Percentiles rank a stretch among this genome's conserved stretches.
phyloP scores from a whole-genome alignment of 495 filamentous ascomycete genomes.

The Glonium stellatum region DNA sequence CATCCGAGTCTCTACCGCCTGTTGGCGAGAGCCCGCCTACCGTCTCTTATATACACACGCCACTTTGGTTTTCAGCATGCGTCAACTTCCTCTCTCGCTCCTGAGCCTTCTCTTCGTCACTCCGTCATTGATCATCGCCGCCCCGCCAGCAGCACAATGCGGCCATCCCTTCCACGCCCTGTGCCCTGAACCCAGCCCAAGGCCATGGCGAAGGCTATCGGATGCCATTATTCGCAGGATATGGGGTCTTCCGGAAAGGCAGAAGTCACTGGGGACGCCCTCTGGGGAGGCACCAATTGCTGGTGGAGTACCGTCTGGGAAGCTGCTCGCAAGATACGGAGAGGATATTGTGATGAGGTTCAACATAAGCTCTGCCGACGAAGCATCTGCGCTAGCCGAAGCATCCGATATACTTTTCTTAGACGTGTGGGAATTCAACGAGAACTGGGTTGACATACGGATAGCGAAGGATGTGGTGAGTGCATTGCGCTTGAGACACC shows the following conservation, averaged over 20 bases:
- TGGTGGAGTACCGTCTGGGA: constrained; percentile 17
- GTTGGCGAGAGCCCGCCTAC: constrained; percentile 3
- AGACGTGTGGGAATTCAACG: constrained; percentile 83
- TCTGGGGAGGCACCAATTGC: not conserved
- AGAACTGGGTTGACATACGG: constrained; percentile 81
- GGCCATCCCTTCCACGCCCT: not conserved
- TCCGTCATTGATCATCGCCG: constrained; percentile 20
- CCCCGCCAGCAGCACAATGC: constrained; percentile 17
- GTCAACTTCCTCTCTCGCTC: constrained; percentile 18
- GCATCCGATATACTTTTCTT: constrained; percentile 71
- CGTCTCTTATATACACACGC: not conserved
- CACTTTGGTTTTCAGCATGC: constrained; percentile 9
- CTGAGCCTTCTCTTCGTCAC: constrained; percentile 23
- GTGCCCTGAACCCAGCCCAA: constrained; percentile 5
- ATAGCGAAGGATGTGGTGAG: constrained; percentile 68
- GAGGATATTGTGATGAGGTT: constrained; percentile 84
- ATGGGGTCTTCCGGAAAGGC: constrained; percentile 46
- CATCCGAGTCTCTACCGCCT: not conserved
- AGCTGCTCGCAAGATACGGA: constrained; percentile 60
- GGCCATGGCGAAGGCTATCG: constrained; percentile 49
- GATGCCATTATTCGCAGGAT: constrained; percentile 58
- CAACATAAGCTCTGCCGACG: constrained; percentile 60
- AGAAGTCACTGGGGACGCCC: constrained; percentile 13
- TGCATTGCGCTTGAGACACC: constrained; percentile 5
- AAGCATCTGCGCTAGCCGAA: constrained; percentile 65